A percentile compares a stretch with the other conserved stretches of the same genome.
phyloP scores from a whole-genome alignment of 2,329 filamentous ascomycete species.

The Sporothrix brunneoviolacea region DNA sequence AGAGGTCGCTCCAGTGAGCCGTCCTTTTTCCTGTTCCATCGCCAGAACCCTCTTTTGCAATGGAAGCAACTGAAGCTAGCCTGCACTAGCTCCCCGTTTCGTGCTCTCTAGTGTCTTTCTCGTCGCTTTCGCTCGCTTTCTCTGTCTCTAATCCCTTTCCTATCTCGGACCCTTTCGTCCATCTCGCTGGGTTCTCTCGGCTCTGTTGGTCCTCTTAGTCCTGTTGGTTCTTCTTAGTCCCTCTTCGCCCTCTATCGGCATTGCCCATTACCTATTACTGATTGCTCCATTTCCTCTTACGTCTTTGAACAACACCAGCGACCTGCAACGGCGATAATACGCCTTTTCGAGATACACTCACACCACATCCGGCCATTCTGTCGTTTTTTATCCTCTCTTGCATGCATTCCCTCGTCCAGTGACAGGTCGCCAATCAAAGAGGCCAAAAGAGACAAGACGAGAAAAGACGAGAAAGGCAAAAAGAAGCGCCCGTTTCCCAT shows the following conservation, averaged over 20 bases:
- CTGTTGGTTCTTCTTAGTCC: neutral
- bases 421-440: too few species aligned
- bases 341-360: neutral
- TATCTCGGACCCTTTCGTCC: conserved; percentile 11
- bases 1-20: neutral
- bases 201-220: neutral
- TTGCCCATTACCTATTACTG: neutral
- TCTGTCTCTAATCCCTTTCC: neutral
- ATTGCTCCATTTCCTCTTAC: conserved; percentile 12
- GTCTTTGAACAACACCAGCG: too few species aligned
- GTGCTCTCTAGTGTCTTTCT: neutral
- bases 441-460: too few species aligned
- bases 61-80: too few species aligned
- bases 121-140: neutral
- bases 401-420: neutral
- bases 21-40: neutral
- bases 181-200: neutral
- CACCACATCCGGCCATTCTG: neutral
- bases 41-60: too few species aligned
- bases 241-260: neutral
- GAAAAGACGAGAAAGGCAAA: too few species aligned
- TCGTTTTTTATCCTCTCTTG: neutral
- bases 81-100: too few species aligned
- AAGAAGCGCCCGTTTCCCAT: too few species aligned
- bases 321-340: conserved; percentile 1